Conservation (phyloP, 257 asterid species). For the Gentiana macrophylla region DNA sequence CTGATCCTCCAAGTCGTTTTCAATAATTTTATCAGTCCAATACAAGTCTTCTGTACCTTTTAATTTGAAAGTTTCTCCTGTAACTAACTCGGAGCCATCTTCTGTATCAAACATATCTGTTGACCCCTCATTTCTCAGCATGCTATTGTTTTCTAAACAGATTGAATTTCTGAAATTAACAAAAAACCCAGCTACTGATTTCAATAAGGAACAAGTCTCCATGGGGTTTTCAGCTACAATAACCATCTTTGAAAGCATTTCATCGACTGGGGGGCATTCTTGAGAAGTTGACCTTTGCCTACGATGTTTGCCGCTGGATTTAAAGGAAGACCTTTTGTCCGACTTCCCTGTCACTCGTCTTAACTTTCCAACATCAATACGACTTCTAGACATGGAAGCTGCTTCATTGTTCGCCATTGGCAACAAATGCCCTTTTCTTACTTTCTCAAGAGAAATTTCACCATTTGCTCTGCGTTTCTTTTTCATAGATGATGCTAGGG, state of each 20-base stretch:
- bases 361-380: conserved; percentile 3
- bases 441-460: not conserved
- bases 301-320: conserved; percentile 15
- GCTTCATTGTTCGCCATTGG: conserved; percentile 31
- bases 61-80: conserved; percentile 16
- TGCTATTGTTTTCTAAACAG: conserved; percentile 18
- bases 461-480: conserved; percentile 11
- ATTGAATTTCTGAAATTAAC: conserved; percentile 34
- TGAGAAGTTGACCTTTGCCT: conserved; percentile 14
- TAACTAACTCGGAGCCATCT: conserved; percentile 12
- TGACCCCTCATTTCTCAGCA: conserved; percentile 3
- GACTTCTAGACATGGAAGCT: conserved; percentile 5
- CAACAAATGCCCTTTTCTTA: conserved; percentile 8
- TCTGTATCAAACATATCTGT: conserved; percentile 12
- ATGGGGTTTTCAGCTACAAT: conserved; percentile 44
- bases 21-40: conserved; percentile 58
- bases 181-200: conserved; percentile 29
- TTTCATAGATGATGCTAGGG: conserved; percentile 7
- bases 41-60: conserved; percentile 43
- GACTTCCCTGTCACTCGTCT: conserved; percentile 3
- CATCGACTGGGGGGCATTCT: conserved; percentile 27
- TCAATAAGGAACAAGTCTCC: conserved; percentile 21
- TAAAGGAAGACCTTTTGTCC: not conserved
- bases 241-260: conserved; percentile 40
- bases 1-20: conserved; percentile 27